phyloP scores from a whole-genome alignment of 2,329 filamentous ascomycete species.

The Ceratocystis colombiana region DNA sequence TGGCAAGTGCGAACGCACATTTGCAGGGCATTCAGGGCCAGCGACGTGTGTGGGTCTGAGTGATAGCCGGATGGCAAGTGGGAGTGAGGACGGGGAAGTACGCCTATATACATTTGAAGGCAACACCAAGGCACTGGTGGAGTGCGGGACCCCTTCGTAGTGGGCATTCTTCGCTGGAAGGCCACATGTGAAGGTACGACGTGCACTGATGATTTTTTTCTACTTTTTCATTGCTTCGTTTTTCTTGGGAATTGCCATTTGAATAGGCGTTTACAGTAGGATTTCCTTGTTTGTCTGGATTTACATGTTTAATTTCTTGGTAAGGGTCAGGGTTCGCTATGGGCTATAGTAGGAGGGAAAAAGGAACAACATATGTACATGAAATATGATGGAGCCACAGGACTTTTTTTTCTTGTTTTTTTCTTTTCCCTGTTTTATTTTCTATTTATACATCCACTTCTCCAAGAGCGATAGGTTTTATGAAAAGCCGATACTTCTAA shows the following conservation, averaged over 20 bases:
- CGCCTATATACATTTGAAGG: conserved; percentile 68
- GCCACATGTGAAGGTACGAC: not conserved
- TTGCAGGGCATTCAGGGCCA: conserved; percentile 79
- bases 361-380: not conserved
- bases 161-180: too few species aligned
- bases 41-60: conserved; percentile 89
- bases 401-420: not conserved
- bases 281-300: conserved; percentile 12
- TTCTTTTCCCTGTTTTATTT: not conserved
- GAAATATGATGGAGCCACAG: conserved; percentile 14
- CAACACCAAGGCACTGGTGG: conserved; percentile 38
- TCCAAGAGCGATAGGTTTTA: not conserved
- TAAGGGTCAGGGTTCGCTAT: not conserved
- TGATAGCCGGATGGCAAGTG: conserved; percentile 80
- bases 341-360: not conserved
- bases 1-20: conserved; percentile 84
- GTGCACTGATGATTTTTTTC: not conserved
- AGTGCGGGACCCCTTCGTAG: conserved; percentile 44
- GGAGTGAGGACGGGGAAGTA: conserved; percentile 87
- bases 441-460: conserved; percentile 2
- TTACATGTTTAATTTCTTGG: conserved; percentile 10
- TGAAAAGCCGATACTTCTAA: too few species aligned
- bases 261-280: conserved; percentile 1
- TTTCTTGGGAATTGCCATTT: not conserved
- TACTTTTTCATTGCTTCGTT: not conserved